phyloP scores from a whole-genome alignment of 495 filamentous ascomycete genomes.

The Neurospora tetrasperma region DNA sequence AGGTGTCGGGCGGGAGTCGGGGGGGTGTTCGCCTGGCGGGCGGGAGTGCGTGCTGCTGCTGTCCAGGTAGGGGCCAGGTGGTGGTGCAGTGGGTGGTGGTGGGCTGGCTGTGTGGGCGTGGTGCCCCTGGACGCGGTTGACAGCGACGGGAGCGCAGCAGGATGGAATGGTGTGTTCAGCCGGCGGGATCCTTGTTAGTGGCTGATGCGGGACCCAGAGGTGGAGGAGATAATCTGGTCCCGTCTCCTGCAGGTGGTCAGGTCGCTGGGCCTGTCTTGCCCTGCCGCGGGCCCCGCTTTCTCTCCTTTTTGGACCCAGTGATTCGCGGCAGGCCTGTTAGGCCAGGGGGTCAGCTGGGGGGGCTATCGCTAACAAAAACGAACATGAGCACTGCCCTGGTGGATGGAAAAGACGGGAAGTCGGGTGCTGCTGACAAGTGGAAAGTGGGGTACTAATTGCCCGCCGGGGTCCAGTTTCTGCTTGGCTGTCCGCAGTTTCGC shows the following conservation, averaged over 20 bases:
- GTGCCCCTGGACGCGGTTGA: background rate
- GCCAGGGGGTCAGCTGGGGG: background rate
- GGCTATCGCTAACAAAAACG: background rate
- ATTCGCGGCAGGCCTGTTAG: background rate
- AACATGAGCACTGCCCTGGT: background rate
- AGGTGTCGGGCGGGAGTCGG: background rate
- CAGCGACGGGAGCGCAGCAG: background rate
- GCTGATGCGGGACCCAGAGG: background rate
- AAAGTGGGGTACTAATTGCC: background rate
- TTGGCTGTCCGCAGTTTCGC: background rate
- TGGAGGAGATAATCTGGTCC: background rate
- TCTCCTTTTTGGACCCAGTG: background rate
- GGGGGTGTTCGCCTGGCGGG: background rate
- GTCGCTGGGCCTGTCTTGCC: background rate
- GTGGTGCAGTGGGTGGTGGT: background rate
- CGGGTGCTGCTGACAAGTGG: background rate
- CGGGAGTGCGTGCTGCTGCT: background rate
- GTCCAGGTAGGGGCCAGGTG: background rate
- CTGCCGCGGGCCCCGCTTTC: background rate
- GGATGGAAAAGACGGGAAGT: background rate
- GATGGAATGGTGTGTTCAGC: background rate
- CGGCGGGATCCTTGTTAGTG: background rate
- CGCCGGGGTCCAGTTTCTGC: background rate
- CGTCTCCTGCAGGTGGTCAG: background rate
- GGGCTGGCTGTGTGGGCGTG: background rate